Percentiles rank a stretch among this genome's conserved stretches.
Evolutionary conservation across 257 asterid genomes (phyloP).

Genomic region (Capsicum pubescens): DNA sequence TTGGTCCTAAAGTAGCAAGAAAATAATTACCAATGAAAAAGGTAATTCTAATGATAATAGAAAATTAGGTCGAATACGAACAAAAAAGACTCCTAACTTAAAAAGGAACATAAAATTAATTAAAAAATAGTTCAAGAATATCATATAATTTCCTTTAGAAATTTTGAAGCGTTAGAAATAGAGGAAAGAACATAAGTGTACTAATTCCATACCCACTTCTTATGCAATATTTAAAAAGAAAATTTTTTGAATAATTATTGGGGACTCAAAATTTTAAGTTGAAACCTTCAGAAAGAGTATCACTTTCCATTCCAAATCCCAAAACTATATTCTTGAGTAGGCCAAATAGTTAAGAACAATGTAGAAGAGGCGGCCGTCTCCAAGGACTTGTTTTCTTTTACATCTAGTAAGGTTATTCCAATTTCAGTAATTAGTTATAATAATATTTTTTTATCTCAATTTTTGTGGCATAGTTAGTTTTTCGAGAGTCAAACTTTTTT

Average conservation of each 20-base stretch:
- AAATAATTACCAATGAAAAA: too few species aligned
- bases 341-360: constrained; percentile 8
- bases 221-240: background rate
- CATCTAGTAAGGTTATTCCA: background rate
- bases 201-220: background rate
- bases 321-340: constrained; percentile 19
- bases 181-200: background rate
- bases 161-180: background rate
- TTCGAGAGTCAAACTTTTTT: background rate
- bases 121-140: too few species aligned
- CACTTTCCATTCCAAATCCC: background rate
- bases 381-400: background rate
- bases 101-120: too few species aligned
- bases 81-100: too few species aligned
- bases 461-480: background rate
- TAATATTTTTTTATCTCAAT: background rate
- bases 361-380: background rate
- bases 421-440: background rate
- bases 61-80: too few species aligned
- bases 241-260: background rate
- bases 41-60: too few species aligned
- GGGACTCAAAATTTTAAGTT: background rate
- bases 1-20: too few species aligned
- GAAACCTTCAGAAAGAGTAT: background rate
- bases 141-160: too few species aligned